Evolutionary conservation across 2,329 filamentous ascomycete species (phyloP).

Genomic region (Botrytis deweyae): DNA sequence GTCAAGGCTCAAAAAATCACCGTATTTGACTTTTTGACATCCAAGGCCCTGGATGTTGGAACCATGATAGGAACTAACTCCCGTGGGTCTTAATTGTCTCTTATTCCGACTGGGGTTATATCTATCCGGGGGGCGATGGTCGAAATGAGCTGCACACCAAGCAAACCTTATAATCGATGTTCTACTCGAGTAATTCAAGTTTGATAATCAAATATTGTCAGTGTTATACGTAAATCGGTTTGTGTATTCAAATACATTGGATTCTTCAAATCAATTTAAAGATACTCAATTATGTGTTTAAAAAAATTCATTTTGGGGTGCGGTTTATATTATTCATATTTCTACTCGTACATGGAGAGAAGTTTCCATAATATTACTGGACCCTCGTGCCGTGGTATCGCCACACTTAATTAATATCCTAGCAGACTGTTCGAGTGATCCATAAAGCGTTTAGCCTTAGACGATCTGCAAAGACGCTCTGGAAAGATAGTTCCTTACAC

Average conservation of each 20-base stretch:
- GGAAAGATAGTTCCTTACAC: background rate
- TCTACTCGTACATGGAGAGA: background rate
- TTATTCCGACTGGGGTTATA: background rate
- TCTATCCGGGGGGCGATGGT: background rate
- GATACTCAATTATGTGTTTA: background rate
- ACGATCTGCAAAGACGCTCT: background rate
- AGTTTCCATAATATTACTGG: background rate
- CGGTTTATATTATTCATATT: background rate
- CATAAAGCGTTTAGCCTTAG: background rate
- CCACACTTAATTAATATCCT: constrained; percentile 3
- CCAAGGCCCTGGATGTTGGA: background rate
- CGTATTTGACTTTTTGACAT: constrained; percentile 1
- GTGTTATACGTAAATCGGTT: background rate
- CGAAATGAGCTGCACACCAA: background rate
- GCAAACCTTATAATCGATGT: background rate
- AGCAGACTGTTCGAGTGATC: background rate
- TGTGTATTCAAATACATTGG: background rate
- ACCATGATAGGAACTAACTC: background rate
- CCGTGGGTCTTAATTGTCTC: background rate
- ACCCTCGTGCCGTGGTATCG: background rate
- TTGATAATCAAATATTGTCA: background rate
- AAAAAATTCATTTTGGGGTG: background rate
- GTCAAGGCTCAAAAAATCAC: background rate
- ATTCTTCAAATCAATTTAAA: background rate
- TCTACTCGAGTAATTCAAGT: background rate